Conservation (phyloP, 768 basidiomycete species). For the Russula foetens region DNA sequence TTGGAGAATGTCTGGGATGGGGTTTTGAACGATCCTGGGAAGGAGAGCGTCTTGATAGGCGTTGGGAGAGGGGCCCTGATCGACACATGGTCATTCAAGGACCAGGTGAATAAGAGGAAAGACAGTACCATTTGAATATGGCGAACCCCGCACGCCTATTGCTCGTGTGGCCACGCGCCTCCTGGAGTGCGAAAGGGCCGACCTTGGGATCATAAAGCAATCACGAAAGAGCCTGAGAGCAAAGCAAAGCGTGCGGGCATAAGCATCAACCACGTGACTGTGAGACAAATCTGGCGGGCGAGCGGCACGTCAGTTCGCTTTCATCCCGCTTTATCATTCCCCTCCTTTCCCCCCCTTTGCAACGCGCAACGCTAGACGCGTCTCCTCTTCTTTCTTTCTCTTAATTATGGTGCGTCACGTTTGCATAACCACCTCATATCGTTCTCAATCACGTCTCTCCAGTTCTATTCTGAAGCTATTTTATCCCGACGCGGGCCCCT, state of each 20-base stretch:
- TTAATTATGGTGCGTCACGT: conserved; percentile 19
- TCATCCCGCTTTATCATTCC: conserved; percentile 10
- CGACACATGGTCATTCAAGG: not conserved
- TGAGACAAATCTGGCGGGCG: not conserved
- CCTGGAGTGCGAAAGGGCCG: conserved; percentile 5
- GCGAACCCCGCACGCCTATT: not conserved
- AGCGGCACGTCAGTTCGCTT: not conserved
- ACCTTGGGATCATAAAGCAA: conserved; percentile 16
- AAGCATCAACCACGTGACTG: not conserved
- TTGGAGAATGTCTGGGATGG: not conserved
- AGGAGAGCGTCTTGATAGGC: not conserved
- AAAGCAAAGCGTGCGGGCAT: no score
- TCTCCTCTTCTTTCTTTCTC: not conserved
- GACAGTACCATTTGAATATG: conserved; percentile 7
- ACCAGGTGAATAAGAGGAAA: not conserved
- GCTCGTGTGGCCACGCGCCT: not conserved
- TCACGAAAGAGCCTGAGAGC: not conserved
- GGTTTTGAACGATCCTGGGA: conserved; percentile 2
- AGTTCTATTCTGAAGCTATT: conserved; percentile 94
- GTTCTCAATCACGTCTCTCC: not conserved
- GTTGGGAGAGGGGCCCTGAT: not conserved
- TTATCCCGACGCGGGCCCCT: conserved; percentile 89
- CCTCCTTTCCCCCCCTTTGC: not conserved
- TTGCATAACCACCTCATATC: not conserved
- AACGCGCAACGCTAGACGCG: conserved; percentile 20